Evolutionary conservation across 2,329 filamentous ascomycete genomes (phyloP).

Genomic region (Diaporthe destruens): DNA sequence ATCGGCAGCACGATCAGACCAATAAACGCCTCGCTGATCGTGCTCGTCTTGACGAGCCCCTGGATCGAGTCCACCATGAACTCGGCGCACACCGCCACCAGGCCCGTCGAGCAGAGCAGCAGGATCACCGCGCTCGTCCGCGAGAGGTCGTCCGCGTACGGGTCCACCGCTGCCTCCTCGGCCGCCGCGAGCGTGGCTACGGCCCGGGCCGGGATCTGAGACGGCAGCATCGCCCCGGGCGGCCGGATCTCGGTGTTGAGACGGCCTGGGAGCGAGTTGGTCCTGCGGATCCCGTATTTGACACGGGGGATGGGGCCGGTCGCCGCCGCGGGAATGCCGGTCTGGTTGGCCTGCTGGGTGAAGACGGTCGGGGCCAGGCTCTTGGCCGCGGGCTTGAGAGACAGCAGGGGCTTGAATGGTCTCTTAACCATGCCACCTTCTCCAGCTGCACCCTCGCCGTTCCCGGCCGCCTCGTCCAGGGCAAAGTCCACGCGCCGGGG

Average conservation of each 20-base stretch:
- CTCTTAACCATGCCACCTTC: conserved; percentile 49
- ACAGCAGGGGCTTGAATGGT: conserved; percentile 69
- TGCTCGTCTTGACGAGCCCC: conserved; percentile 67
- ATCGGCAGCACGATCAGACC: conserved; percentile 80
- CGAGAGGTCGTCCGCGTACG: conserved; percentile 53
- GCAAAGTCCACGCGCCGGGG: conserved; percentile 72
- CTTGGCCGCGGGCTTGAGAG: conserved; percentile 73
- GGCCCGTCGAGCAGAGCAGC: conserved; percentile 71
- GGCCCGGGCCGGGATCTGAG: conserved; percentile 57
- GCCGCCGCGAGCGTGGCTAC: conserved; percentile 48
- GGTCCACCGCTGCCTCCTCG: conserved; percentile 47
- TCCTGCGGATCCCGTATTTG: conserved; percentile 76
- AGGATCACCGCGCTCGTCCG: conserved; percentile 70
- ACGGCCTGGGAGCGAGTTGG: conserved; percentile 79
- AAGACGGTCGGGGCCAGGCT: conserved; percentile 81
- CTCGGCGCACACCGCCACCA: conserved; percentile 78
- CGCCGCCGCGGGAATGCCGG: conserved; percentile 47
- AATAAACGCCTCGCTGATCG: conserved; percentile 75
- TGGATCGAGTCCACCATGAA: conserved; percentile 78
- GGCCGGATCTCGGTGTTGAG: conserved; percentile 64
- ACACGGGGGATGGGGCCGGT: conserved; percentile 67
- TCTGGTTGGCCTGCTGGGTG: conserved; percentile 56
- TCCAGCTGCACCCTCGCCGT: conserved; percentile 23
- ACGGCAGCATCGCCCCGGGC: conserved; percentile 64
- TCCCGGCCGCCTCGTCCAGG: conserved; percentile 44